phyloP scores from a whole-genome alignment of 2,329 filamentous ascomycete species.

The Diaporthe sp. region DNA sequence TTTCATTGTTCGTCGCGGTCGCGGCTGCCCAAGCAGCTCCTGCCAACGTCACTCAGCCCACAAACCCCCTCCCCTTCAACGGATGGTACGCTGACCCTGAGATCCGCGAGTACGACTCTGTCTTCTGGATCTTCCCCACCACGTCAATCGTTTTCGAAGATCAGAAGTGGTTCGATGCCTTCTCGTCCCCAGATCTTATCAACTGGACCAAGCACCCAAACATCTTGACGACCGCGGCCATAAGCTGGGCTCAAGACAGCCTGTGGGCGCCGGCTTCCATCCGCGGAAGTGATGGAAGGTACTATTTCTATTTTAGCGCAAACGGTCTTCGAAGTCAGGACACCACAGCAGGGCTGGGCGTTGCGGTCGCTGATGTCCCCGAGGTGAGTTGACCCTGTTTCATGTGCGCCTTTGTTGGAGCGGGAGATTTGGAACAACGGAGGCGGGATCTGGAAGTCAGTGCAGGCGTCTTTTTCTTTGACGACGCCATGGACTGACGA shows the following conservation, averaged over 20 bases:
- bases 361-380: constrained; percentile 53
- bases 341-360: constrained; percentile 56
- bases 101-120: constrained; percentile 57
- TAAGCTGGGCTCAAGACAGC: constrained; percentile 59
- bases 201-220: constrained; percentile 62
- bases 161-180: constrained; percentile 64
- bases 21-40: background rate
- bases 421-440: background rate
- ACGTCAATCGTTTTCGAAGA: constrained; percentile 57
- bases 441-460: background rate
- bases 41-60: background rate
- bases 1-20: background rate
- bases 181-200: constrained; percentile 62
- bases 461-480: background rate
- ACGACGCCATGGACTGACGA: background rate
- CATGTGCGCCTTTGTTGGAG: background rate
- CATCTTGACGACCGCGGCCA: constrained; percentile 55
- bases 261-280: constrained; percentile 63
- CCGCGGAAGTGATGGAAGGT: constrained; percentile 54
- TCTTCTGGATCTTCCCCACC: constrained; percentile 64
- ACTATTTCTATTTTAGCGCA: constrained; percentile 64
- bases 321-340: constrained; percentile 59
- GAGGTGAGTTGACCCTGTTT: constrained; percentile 34
- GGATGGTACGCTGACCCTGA: constrained; percentile 62
- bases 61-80: constrained; percentile 24